Evolutionary conservation across 331 rosid species (phyloP), one percentile per base, ranked within the genome.

Genomic region (Quercus phellos): DNA sequence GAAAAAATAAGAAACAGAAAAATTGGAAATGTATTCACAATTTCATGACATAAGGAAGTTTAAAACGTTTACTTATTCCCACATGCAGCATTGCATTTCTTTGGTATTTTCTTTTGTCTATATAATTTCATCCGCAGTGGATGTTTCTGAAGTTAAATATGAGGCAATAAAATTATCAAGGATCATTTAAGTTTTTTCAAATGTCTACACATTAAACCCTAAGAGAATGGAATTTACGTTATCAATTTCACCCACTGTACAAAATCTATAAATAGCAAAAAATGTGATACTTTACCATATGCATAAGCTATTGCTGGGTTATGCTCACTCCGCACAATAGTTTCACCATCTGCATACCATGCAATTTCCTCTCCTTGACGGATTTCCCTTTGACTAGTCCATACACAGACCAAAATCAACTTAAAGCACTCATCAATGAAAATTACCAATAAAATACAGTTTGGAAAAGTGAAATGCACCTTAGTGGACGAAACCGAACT

Each of bases 261-360:
- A 19, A 64, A 81, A 81, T 55, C 16, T 81, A 78, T 7, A 82
- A 54, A 53, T 35, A 56, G 46, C 58, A 51, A 80, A 42, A 60
- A 38, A 68, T 66, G 42, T 76, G 60, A 75, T 38, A 75, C 54
- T 4, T 70, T 89, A 95, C 99, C 99, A 22, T 93, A 95, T 70
- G 98, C 99, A 85, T 93, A 95, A 24, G 99, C 99, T 83, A 89
- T 85, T 78, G 99, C 84, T 0, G 97, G 96, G 77, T 95, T 93
- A 78, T 93, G 89, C 90, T 95, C 99, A 78, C 88, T 95, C 75
- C 98, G 89, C 82, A 95, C 89, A 34, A 91, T 82, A 70, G 98
- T 88, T 59, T 95, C 98, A 76, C 99, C 99, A 56, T 95, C 99
- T 12, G 99, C 98, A 85, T 95, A 95, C 99, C 99, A 95, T 71